Evolutionary conservation across 2,329 filamentous ascomycete species (phyloP).

Genomic region (Alternaria gaisen): DNA sequence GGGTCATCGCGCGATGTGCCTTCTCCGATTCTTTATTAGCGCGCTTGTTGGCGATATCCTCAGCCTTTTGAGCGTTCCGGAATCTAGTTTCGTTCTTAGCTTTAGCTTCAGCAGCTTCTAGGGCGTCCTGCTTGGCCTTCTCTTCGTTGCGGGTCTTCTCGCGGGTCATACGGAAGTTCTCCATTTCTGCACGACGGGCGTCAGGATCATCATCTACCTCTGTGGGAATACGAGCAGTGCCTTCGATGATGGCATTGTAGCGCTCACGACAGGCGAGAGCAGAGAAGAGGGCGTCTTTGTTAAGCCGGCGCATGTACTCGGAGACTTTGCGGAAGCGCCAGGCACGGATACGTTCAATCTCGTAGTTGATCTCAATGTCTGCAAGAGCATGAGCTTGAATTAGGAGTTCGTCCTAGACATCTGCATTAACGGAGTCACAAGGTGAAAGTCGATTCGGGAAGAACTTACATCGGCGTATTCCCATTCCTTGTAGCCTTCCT

Average conservation of each 20-base stretch:
- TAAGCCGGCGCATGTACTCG: conserved; percentile 53
- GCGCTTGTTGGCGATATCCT: conserved; percentile 30
- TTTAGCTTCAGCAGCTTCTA: conserved; percentile 21
- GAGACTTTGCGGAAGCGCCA: conserved; percentile 57
- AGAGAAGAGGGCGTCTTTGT: conserved; percentile 55
- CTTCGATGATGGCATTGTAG: conserved; percentile 52
- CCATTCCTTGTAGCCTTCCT: conserved; percentile 61
- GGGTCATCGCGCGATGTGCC: conserved; percentile 32
- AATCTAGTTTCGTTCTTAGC: conserved; percentile 29
- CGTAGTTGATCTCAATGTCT: conserved; percentile 54
- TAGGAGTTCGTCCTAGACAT: conserved; percentile 56
- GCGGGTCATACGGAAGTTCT: conserved; percentile 28
- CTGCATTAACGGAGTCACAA: conserved; percentile 6
- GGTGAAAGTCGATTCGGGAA: not conserved
- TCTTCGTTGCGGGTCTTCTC: conserved; percentile 33
- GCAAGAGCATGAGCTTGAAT: conserved; percentile 52
- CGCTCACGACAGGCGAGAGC: conserved; percentile 58
- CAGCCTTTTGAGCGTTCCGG: conserved; percentile 35
- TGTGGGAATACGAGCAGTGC: conserved; percentile 56
- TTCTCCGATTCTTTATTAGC: conserved; percentile 26
- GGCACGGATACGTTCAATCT: conserved; percentile 52
- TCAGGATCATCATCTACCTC: conserved; percentile 55
- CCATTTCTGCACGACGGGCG: conserved; percentile 45
- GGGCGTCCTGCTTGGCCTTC: conserved; percentile 25
- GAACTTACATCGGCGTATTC: conserved; percentile 57